Evolutionary conservation across 192 early-diverging fungal genomes (phyloP).

Genomic region (Entomortierella chlamydospora): DNA sequence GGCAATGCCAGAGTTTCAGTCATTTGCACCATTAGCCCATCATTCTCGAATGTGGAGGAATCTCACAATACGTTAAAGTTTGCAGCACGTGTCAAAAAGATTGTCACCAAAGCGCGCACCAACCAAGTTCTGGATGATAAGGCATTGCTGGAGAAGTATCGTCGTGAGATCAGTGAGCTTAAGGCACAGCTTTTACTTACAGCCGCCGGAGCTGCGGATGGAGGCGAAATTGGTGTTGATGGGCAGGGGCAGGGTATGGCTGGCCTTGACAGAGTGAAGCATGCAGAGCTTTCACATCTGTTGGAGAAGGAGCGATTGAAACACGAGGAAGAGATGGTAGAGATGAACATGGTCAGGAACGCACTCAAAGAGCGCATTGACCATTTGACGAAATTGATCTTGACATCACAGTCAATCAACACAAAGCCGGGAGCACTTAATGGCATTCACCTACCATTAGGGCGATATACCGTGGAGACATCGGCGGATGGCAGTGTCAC

Average conservation of each 20-base stretch:
- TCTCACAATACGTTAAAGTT: slow-evolving; percentile 95
- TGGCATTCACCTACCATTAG: not conserved
- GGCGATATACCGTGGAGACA: slow-evolving; percentile 27
- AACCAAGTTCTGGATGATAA: slow-evolving; percentile 87
- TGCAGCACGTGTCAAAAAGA: slow-evolving; percentile 90
- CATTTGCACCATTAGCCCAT: slow-evolving; percentile 93
- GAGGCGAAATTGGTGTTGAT: not conserved
- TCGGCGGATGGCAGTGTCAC: slow-evolving; percentile 26
- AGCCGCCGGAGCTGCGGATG: slow-evolving; percentile 57
- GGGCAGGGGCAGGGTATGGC: not conserved
- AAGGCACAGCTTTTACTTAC: slow-evolving; percentile 69
- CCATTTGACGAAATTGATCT: slow-evolving; percentile 85
- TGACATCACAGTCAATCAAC: slow-evolving; percentile 65
- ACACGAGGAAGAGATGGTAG: slow-evolving; percentile 66
- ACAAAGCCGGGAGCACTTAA: slow-evolving; percentile 3
- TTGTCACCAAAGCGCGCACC: slow-evolving; percentile 81
- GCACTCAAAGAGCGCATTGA: slow-evolving; percentile 88
- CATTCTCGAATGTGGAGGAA: slow-evolving; percentile 83
- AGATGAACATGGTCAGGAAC: slow-evolving; percentile 69
- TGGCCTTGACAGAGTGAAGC: slow-evolving; percentile 11
- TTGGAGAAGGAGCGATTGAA: slow-evolving; percentile 45
- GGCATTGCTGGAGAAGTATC: slow-evolving; percentile 86
- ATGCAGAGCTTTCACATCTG: slow-evolving; percentile 38
- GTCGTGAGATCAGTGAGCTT: slow-evolving; percentile 83
- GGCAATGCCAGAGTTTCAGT: slow-evolving; percentile 92